Evolutionary conservation across 148 eudicot species (phyloP), one percentile per base, ranked within the genome.

Genomic region (Camellia granthamiana): DNA sequence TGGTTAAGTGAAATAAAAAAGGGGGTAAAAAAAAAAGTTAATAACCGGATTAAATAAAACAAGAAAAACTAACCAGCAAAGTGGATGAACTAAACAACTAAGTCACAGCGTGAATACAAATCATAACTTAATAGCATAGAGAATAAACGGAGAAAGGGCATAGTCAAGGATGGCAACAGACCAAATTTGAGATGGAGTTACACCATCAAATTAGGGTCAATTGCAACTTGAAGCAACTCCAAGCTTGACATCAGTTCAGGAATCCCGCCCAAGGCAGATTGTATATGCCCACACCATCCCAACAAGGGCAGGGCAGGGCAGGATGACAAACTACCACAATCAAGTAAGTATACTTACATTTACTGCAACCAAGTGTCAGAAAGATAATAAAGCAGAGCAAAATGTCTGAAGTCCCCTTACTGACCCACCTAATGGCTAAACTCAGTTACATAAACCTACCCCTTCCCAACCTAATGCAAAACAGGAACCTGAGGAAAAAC

Each of bases 221-320:
- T 76, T 76, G 41, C 56, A 76, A 43, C 78, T 41, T 19, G 16
- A 41, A 75, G 38, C 52, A 58, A 75, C 52, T 43, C 66, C 64
- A 71, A 71, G 15, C 58, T 3, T 21, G 16, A 52, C 15, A 51
- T 60, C 14, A 41, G 13, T 66, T 66, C 41, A 72, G 58, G 58
- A 72, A 49, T 49, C 52, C 5, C 52, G 2, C 52, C 52, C 52
- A 72, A 71, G 54, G 41, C 43, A 73, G 62, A 54, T 54, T 13
- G 76, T 38, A 12, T 41, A 13, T 73, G 6, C 19, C 8, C 62
- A 18, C 44, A 61, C 62, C 44, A 54, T 23, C 62, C 19, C 46
- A 55, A 56, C 47, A 74, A 30, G 49, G 16, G 44, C 6, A 74
- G 47, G 16, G 44, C 6, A 74, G 47, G 42, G 10, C 46, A 41